Evolutionary conservation across 192 early-diverging fungal genomes (phyloP).

Genomic region (Rhizophagus sp.): DNA sequence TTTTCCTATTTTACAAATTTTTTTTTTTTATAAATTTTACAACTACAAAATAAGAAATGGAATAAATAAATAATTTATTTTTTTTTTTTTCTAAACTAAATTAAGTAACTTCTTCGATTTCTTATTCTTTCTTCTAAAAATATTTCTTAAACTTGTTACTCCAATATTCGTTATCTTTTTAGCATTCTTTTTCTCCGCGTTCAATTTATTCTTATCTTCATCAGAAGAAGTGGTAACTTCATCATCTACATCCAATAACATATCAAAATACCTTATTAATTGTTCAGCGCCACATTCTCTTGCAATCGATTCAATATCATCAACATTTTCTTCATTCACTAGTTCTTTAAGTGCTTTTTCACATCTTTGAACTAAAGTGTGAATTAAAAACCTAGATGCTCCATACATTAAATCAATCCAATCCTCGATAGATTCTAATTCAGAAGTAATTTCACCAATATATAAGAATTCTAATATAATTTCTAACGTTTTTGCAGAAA

Average conservation of each 20-base stretch:
- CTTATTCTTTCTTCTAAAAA: background rate
- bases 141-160: background rate
- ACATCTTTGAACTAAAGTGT: background rate
- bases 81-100: background rate
- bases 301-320: background rate
- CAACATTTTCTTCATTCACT: background rate
- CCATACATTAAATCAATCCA: background rate
- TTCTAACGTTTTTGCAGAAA: background rate
- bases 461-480: slow-evolving; percentile 1
- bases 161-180: background rate
- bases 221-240: background rate
- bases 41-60: no score
- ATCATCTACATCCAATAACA: background rate
- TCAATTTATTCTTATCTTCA: background rate
- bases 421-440: background rate
- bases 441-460: background rate
- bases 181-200: background rate
- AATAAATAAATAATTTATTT: background rate
- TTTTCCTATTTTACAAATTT: no score
- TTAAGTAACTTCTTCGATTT: background rate
- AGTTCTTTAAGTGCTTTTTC: background rate
- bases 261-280: background rate
- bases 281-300: background rate
- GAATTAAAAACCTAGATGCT: background rate
- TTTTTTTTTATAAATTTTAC: no score